Evolutionary conservation across 257 asterid species (phyloP).

Genomic region (Echium plantagineum): DNA sequence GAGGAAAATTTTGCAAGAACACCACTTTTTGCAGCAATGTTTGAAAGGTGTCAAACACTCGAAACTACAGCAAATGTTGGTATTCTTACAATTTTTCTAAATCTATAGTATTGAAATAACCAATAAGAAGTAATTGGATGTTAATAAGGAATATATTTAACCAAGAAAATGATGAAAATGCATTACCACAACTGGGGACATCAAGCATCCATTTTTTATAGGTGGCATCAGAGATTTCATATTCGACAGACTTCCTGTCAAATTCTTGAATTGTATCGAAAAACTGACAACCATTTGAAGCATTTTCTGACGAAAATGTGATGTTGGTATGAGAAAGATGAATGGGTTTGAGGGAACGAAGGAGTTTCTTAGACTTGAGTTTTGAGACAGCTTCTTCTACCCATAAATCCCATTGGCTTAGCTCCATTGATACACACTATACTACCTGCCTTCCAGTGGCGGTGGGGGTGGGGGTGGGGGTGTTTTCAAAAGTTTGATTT

Average conservation of each 20-base stretch:
- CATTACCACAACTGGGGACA: conserved; percentile 75
- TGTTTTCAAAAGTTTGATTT: no score
- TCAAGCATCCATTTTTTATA: conserved; percentile 72
- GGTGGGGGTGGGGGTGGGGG: no score
- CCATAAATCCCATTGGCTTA: conserved; percentile 48
- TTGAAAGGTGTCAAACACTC: no score
- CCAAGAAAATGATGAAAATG: no score
- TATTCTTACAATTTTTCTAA: no score
- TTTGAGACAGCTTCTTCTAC: conserved; percentile 54
- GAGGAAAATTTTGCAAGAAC: no score
- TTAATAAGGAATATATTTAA: no score
- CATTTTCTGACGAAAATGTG: conserved; percentile 1
- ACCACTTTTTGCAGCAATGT: no score
- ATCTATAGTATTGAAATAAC: no score
- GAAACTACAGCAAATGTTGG: no score
- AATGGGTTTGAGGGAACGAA: conserved; percentile 90
- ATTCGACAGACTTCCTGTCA: conserved; percentile 85
- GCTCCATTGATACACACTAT: conserved; percentile 26
- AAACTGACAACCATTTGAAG: conserved; percentile 18
- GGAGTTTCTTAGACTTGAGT: conserved; percentile 45
- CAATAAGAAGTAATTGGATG: no score
- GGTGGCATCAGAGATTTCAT: conserved; percentile 56
- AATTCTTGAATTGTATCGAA: conserved; percentile 51
- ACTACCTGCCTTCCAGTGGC: no score
- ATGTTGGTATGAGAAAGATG: conserved; percentile 24